A percentile compares a stretch with the other conserved stretches of the same genome.
Conservation (phyloP, 2,329 filamentous ascomycete species). For the Verruconis gallopava region DNA sequence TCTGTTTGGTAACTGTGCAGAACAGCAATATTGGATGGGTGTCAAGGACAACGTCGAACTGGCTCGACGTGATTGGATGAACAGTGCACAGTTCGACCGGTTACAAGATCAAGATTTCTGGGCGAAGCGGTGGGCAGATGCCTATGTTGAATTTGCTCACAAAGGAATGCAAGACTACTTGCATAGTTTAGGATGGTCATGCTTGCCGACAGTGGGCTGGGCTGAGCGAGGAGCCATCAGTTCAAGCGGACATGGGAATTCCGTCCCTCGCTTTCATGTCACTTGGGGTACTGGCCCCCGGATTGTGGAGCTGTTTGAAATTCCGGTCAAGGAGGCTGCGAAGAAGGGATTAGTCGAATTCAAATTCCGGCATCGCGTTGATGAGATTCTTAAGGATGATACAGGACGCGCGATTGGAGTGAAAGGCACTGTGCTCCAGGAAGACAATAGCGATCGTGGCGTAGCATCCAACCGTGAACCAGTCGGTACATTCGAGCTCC, state of each 20-base stretch:
- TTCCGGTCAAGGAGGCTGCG: slow-evolving; percentile 42
- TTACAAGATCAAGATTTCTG: slow-evolving; percentile 36
- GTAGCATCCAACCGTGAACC: slow-evolving; percentile 35
- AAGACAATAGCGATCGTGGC: slow-evolving; percentile 39
- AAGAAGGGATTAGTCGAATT: slow-evolving; percentile 42
- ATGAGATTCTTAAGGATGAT: slow-evolving; percentile 40
- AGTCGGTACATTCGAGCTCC: slow-evolving; percentile 40
- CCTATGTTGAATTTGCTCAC: slow-evolving; percentile 49
- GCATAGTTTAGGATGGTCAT: slow-evolving; percentile 39
- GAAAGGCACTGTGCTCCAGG: slow-evolving; percentile 39
- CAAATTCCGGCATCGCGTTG: slow-evolving; percentile 43
- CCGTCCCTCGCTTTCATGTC: slow-evolving; percentile 49
- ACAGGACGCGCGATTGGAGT: slow-evolving; percentile 41
- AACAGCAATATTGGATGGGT: slow-evolving; percentile 43
- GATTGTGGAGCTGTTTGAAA: slow-evolving; percentile 43
- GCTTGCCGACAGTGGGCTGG: slow-evolving; percentile 43
- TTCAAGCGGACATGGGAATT: slow-evolving; percentile 47
- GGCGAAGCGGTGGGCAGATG: slow-evolving; percentile 49
- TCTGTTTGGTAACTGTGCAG: no score
- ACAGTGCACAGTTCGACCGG: slow-evolving; percentile 45
- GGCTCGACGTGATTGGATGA: slow-evolving; percentile 47
- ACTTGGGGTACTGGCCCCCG: slow-evolving; percentile 51
- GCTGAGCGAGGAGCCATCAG: slow-evolving; percentile 45
- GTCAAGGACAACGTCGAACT: slow-evolving; percentile 45
- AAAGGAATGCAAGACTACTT: slow-evolving; percentile 47